Evolutionary conservation across 2,329 filamentous ascomycete species (phyloP).

Genomic region (Aspergillus piperis): DNA sequence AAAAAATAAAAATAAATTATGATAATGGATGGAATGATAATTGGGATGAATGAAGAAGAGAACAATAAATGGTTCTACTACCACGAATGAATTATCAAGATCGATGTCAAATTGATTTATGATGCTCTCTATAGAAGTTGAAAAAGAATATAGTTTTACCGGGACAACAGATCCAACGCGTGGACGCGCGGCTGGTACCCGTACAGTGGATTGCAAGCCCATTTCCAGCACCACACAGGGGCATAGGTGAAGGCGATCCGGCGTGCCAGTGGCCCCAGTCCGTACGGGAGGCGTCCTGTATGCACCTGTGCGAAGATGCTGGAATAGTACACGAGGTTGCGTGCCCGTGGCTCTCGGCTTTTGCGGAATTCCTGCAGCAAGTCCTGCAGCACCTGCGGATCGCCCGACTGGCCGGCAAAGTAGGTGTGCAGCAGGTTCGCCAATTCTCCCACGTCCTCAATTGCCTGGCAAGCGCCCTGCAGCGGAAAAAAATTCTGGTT

Average conservation of each 20-base stretch:
- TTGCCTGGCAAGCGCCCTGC: conserved; percentile 8
- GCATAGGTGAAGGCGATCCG: neutral
- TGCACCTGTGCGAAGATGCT: neutral
- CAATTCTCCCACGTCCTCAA: conserved; percentile 6
- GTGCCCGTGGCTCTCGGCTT: neutral
- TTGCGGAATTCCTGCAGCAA: neutral
- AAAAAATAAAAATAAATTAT: no score
- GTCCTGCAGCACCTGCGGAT: neutral
- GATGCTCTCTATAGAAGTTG: no score
- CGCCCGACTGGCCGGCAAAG: neutral
- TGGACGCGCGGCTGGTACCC: conserved; percentile 3
- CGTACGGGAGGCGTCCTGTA: neutral
- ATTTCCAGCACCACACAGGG: conserved; percentile 1
- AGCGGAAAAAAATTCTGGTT: neutral
- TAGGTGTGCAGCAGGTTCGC: neutral
- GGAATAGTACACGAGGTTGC: conserved; percentile 2
- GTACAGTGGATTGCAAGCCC: conserved; percentile 3
- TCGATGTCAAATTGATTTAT: no score
- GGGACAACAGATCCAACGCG: neutral
- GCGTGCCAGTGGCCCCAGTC: neutral
- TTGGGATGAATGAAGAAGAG: no score
- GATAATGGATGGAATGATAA: no score
- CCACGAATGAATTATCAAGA: no score
- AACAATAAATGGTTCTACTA: no score
- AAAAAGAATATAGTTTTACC: neutral